Evolutionary conservation across 768 basidiomycete genomes (phyloP).

Genomic region (Asterophora parasitica): DNA sequence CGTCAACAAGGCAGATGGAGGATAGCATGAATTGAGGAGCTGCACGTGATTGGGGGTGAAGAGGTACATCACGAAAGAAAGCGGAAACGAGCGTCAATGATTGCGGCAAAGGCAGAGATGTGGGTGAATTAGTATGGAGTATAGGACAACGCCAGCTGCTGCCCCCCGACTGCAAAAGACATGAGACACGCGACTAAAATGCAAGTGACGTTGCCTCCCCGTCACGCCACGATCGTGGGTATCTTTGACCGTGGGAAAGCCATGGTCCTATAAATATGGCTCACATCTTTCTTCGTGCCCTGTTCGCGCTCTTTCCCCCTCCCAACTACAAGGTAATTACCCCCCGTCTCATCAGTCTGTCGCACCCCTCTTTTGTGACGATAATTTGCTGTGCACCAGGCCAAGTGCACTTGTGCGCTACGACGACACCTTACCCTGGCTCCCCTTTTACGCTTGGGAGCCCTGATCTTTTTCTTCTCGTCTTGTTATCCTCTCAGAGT

Average conservation of each 20-base stretch:
- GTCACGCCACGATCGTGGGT: conserved; percentile 13
- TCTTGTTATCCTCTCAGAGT: not conserved
- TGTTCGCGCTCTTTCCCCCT: conserved; percentile 2
- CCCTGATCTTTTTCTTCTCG: conserved; percentile 31
- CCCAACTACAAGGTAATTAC: conserved; percentile 14
- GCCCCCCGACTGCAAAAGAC: not conserved
- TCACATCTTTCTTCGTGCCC: too few species aligned
- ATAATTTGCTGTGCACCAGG: conserved; percentile 57
- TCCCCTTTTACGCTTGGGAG: conserved; percentile 48
- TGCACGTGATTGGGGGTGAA: conserved; percentile 83
- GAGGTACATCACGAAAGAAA: conserved; percentile 47
- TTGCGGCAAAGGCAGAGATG: conserved; percentile 5
- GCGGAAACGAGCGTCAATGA: conserved; percentile 14
- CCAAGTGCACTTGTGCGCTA: conserved; percentile 39
- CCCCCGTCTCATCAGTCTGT: conserved; percentile 2
- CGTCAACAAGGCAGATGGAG: conserved; percentile 69
- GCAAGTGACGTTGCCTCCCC: not conserved
- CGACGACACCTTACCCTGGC: conserved; percentile 44
- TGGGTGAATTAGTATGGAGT: conserved; percentile 8
- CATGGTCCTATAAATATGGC: not conserved
- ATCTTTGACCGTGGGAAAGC: conserved; percentile 9
- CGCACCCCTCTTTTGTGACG: conserved; percentile 30
- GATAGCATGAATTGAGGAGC: conserved; percentile 84
- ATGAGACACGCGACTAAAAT: conserved; percentile 3
- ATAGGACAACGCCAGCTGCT: conserved; percentile 2